Base-by-base conservation (phyloP, 805 yeast genomes). In the Candida pseudoglaebosa region DNA sequence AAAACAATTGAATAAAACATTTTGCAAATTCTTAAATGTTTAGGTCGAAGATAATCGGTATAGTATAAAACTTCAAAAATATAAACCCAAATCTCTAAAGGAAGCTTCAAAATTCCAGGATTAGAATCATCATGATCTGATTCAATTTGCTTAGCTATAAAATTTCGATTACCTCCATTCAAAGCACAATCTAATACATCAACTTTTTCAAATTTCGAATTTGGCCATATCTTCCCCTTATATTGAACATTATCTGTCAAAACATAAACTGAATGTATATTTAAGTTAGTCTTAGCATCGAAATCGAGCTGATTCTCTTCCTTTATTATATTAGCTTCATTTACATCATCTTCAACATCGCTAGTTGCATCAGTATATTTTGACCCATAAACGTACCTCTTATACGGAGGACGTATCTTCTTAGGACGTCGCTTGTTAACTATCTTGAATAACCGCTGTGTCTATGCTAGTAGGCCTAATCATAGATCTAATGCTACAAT, bases 351-450 rank as follows among this genome's bases (percentile, higher is more conserved):
- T 26, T 59, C 66, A 30, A 53, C 58, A 34, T 59, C 52, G 35
- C 51, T 46, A 30, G 49, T 48, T 16, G 41, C 51, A 24, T 48
- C 55, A 4, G 57, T 52, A 36, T 49, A 53, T 46, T 51, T 58
- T 19, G 71, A 67, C 22, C 76, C 71, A 49, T 78, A 79, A 33
- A 75, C 88, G 57, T 86, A 87, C 59, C 82, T 75, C 59, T 80
- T 73, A 62, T 85, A 89, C 4, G 90, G 89, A 40, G 89, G 88
- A 45, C 82, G 80, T 34, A 75, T 69, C 70, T 89, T 84, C 70
- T 83, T 84, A 8, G 96, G 89, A 57, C 97, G 75, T 53, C 90
- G 65, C 61, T 88, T 89, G 62, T 89, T 89, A 24, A 89, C 96
- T 82, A 89, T 89, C 38, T 50, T 58, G 64, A 38, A 20, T 26